Percentiles rank a stretch among this genome's conserved stretches.
Evolutionary conservation across 768 basidiomycete genomes (phyloP).

Genomic region (Boletellus ananiceps): DNA sequence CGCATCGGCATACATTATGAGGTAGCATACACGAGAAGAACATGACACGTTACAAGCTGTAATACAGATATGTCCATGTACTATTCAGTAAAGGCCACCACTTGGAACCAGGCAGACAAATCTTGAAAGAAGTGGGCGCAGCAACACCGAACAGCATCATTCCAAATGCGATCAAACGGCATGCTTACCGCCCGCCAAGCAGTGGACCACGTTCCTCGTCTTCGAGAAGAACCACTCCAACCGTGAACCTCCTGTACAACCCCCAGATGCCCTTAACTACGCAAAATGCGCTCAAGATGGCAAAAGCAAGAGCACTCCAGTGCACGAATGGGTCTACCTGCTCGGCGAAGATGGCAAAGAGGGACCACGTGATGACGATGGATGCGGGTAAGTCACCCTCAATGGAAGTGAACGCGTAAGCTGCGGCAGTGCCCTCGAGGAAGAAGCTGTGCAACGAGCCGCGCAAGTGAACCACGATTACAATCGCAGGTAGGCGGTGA

Average conservation of each 20-base stretch:
- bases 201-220: slow-evolving; percentile 91
- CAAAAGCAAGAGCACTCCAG: slow-evolving; percentile 83
- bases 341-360: slow-evolving; percentile 88
- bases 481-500: not conserved
- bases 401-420: slow-evolving; percentile 86
- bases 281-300: slow-evolving; percentile 80
- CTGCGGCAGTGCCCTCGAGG: slow-evolving; percentile 87
- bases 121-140: not conserved
- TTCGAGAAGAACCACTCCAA: slow-evolving; percentile 54
- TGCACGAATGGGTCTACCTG: slow-evolving; percentile 73
- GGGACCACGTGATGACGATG: slow-evolving; percentile 87
- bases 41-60: not conserved
- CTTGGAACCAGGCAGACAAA: not conserved
- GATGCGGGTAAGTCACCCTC: slow-evolving; percentile 94
- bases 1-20: not conserved
- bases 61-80: slow-evolving; percentile 4
- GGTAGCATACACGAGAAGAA: slow-evolving; percentile 5
- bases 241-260: slow-evolving; percentile 41
- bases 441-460: slow-evolving; percentile 55
- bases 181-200: slow-evolving; percentile 38
- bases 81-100: not conserved
- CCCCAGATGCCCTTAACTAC: slow-evolving; percentile 74
- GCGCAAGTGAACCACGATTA: slow-evolving; percentile 4
- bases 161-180: not conserved
- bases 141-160: not conserved